Conservation (phyloP, 1,139 yeast genomes). For the Yamadazyma diddensiae region DNA sequence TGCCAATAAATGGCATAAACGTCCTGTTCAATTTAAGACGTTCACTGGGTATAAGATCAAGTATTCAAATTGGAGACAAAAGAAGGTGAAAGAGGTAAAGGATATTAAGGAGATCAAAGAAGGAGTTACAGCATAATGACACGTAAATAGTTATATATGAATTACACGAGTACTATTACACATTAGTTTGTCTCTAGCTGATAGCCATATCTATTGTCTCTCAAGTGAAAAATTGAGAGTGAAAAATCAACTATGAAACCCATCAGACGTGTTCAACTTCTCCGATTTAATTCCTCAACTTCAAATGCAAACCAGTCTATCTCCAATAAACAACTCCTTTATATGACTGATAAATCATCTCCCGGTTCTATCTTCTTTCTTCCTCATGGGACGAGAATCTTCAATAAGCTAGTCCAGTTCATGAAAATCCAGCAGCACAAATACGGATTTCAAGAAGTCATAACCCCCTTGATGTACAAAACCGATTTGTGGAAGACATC, state of each 20-base stretch:
- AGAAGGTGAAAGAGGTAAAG: constrained; percentile 6
- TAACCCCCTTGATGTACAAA: constrained; percentile 88
- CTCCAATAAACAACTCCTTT: constrained; percentile 67
- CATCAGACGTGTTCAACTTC: too few species aligned
- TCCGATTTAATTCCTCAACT: too few species aligned
- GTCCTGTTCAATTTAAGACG: constrained; percentile 47
- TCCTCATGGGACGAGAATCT: constrained; percentile 87
- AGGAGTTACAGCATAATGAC: background rate
- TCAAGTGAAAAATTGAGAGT: background rate
- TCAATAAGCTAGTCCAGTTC: constrained; percentile 72
- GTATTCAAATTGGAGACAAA: constrained; percentile 33
- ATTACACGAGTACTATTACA: too few species aligned
- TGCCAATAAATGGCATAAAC: constrained; percentile 50
- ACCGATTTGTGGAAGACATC: constrained; percentile 84
- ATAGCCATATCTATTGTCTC: background rate
- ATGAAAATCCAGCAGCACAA: constrained; percentile 82
- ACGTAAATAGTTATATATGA: background rate
- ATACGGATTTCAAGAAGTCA: constrained; percentile 88
- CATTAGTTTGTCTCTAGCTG: background rate
- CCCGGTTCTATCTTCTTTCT: constrained; percentile 90
- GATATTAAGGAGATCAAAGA: background rate
- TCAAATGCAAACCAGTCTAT: constrained; percentile 37
- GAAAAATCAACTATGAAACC: too few species aligned
- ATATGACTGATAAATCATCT: constrained; percentile 71
- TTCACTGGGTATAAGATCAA: constrained; percentile 56